These are phyloP conservation scores for Podospora pseudopauciseta DNA, from an alignment of 495 filamentous ascomycete species.

Conservation along the genomic window DNA sequence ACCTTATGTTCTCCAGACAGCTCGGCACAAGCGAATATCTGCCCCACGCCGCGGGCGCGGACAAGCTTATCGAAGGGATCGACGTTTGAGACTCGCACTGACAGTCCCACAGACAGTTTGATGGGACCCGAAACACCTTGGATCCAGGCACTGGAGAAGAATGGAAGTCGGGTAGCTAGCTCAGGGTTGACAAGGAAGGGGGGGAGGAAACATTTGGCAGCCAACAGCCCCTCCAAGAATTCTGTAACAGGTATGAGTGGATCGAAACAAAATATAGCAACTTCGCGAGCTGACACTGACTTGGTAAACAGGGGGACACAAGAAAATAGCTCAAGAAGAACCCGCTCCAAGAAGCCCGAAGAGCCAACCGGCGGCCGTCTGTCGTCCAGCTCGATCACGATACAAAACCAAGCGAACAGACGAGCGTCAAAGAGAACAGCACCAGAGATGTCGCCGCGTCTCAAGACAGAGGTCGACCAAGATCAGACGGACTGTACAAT, in stretches of 20 bases:
- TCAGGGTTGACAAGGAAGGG: not conserved
- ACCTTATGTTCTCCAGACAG: slow-evolving; percentile 18
- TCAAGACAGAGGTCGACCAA: not conserved
- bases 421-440: not conserved
- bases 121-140: slow-evolving; percentile 31
- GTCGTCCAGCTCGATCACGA: slow-evolving; percentile 1
- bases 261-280: slow-evolving; percentile 1
- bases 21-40: not conserved
- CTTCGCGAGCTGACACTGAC: not conserved
- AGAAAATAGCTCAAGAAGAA: not conserved
- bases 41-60: not conserved
- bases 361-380: slow-evolving; percentile 5
- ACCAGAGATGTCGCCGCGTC: not conserved
- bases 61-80: slow-evolving; percentile 28
- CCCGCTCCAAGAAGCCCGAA: slow-evolving; percentile 5
- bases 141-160: slow-evolving; percentile 21
- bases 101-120: slow-evolving; percentile 27
- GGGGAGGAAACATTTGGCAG: slow-evolving; percentile 19
- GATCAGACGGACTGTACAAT: not conserved
- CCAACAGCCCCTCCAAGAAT: not conserved
- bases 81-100: slow-evolving; percentile 37
- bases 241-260: not conserved
- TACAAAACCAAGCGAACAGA: not conserved
- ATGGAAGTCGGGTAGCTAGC: not conserved
- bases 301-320: not conserved